phyloP scores from a whole-genome alignment of 495 filamentous ascomycete genomes.

The Trichoderma reesei region DNA sequence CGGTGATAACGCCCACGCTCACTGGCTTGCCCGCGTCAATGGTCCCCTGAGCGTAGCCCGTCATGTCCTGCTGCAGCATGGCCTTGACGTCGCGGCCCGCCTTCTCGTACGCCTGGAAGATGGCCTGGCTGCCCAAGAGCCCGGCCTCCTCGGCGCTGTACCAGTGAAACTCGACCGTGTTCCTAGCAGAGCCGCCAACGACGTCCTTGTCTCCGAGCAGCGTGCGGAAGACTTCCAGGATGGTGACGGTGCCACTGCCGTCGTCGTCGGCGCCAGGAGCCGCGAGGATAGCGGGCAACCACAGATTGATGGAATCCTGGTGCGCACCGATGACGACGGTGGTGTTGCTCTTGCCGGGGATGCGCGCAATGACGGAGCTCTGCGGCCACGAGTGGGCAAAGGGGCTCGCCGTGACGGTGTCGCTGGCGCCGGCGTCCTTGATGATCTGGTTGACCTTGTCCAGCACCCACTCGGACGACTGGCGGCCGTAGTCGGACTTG shows the following conservation, averaged over 20 bases:
- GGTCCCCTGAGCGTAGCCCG: constrained; percentile 77
- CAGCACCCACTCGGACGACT: constrained; percentile 86
- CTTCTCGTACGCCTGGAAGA: constrained; percentile 80
- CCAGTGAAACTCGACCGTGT: constrained; percentile 98
- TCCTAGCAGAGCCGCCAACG: constrained; percentile 45
- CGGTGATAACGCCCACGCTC: constrained; percentile 77
- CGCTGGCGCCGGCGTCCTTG: constrained; percentile 51
- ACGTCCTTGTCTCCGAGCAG: constrained; percentile 37
- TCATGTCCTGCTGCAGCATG: constrained; percentile 99
- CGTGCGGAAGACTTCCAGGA: constrained; percentile 51
- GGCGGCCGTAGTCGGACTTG: constrained; percentile 71
- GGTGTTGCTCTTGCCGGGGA: constrained; percentile 76
- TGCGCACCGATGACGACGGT: constrained; percentile 63
- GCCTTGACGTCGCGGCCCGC: constrained; percentile 71
- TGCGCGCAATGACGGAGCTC: constrained; percentile 81
- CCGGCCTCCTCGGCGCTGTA: constrained; percentile 95
- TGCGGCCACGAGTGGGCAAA: constrained; percentile 88
- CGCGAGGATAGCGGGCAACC: constrained; percentile 65
- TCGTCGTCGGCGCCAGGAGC: constrained; percentile 47
- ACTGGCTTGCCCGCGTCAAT: constrained; percentile 75
- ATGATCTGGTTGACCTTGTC: constrained; percentile 56
- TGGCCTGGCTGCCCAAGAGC: constrained; percentile 78
- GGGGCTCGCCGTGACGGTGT: constrained; percentile 48
- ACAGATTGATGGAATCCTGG: constrained; percentile 78
- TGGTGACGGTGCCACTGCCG: constrained; percentile 49